phyloP scores from a whole-genome alignment of 2,329 filamentous ascomycete species.

The Neofusicoccum laricinum region DNA sequence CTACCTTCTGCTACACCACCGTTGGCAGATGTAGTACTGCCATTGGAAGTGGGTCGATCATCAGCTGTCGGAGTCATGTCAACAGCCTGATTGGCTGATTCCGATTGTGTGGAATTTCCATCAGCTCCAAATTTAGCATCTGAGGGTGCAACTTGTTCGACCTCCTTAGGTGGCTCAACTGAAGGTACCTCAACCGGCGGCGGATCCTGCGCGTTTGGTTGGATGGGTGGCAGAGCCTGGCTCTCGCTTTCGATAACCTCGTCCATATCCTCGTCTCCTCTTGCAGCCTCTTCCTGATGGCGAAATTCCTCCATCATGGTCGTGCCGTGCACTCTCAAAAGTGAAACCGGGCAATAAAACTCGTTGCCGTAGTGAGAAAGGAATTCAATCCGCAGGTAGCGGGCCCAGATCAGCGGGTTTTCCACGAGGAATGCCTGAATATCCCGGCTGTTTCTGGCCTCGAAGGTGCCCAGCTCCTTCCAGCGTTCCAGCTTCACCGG shows the following conservation, averaged over 20 bases:
- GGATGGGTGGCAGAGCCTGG: slow-evolving; percentile 5
- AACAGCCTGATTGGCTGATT: neutral
- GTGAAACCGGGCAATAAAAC: slow-evolving; percentile 90
- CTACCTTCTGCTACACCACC: neutral
- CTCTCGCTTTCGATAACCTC: slow-evolving; percentile 40
- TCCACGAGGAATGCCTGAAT: slow-evolving; percentile 94
- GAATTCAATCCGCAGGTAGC: slow-evolving; percentile 89
- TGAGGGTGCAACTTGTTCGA: neutral
- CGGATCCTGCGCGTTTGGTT: neutral
- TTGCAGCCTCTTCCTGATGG: slow-evolving; percentile 71
- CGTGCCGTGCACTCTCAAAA: slow-evolving; percentile 87
- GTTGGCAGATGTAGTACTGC: neutral
- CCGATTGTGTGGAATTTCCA: neutral
- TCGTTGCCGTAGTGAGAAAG: slow-evolving; percentile 93
- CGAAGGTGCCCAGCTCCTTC: slow-evolving; percentile 83
- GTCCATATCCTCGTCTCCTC: slow-evolving; percentile 60
- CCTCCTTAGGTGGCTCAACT: slow-evolving; percentile 16
- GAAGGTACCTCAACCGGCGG: neutral
- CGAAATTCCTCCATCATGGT: slow-evolving; percentile 93
- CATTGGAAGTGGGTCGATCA: neutral
- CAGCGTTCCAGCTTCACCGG: slow-evolving; percentile 90
- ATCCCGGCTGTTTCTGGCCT: slow-evolving; percentile 87
- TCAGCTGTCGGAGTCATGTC: neutral
- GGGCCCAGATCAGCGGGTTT: slow-evolving; percentile 92
- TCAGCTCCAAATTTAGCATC: neutral